Percentiles rank a stretch among this genome's conserved stretches.
Evolutionary conservation across 768 basidiomycete species (phyloP).

Genomic region (Termitomyces sp.): DNA sequence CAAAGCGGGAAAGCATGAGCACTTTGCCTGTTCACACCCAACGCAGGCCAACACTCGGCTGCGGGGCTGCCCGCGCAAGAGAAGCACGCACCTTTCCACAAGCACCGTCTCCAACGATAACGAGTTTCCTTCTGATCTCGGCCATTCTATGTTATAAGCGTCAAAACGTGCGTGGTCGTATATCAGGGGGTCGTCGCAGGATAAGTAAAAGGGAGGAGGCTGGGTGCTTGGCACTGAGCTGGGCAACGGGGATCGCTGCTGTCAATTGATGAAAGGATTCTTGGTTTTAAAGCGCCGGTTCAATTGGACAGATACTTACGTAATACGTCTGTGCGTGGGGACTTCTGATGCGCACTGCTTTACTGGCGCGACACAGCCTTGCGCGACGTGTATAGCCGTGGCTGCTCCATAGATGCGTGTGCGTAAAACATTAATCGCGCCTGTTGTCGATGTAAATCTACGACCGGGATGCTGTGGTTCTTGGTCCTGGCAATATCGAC

Average conservation of each 20-base stretch:
- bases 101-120: constrained; percentile 98
- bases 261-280: constrained; percentile 12
- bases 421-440: no score
- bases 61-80: not conserved
- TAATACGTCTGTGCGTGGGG: constrained; percentile 22
- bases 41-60: not conserved
- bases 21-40: not conserved
- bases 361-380: not conserved
- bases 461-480: not conserved
- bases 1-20: constrained; percentile 1
- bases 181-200: not conserved
- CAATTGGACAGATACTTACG: constrained; percentile 7
- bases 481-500: no score
- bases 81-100: constrained; percentile 72
- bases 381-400: not conserved
- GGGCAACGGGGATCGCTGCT: constrained; percentile 11
- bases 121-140: constrained; percentile 97
- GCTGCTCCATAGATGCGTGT: not conserved
- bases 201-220: not conserved
- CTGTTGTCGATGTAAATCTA: not conserved
- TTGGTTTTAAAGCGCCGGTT: constrained; percentile 20
- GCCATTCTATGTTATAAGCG: constrained; percentile 50
- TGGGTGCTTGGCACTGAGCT: constrained; percentile 6
- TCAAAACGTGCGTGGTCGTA: not conserved
- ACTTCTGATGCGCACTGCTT: constrained; percentile 1